Conservation (phyloP, 148 eudicot genomes). For the Amaranthus cruentus region DNA sequence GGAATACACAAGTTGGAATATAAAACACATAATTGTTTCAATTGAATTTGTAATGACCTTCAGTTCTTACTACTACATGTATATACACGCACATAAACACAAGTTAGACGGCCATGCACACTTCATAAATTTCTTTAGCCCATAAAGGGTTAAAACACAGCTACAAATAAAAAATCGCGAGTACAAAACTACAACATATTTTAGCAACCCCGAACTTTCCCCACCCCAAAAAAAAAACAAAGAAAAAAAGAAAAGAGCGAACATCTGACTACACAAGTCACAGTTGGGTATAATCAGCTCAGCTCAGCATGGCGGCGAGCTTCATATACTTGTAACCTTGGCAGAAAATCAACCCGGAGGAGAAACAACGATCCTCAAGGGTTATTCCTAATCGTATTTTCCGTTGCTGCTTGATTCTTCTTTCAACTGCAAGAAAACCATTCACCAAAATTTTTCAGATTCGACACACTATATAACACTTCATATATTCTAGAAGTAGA, state of each 20-base stretch:
- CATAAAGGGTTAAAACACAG: background rate
- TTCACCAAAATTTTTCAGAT: background rate
- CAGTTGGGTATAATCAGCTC: slow-evolving; percentile 11
- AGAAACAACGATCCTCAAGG: background rate
- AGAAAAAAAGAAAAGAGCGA: background rate
- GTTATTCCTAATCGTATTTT: slow-evolving; percentile 20
- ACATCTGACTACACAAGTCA: slow-evolving; percentile 12
- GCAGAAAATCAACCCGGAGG: background rate
- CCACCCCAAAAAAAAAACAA: background rate
- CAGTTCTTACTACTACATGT: too few species aligned
- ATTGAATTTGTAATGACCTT: too few species aligned
- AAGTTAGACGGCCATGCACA: background rate
- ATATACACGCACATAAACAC: too few species aligned
- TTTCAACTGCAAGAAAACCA: slow-evolving; percentile 47
- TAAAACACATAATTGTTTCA: too few species aligned
- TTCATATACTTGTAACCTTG: slow-evolving; percentile 1
- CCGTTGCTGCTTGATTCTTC: slow-evolving; percentile 39
- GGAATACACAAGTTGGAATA: too few species aligned
- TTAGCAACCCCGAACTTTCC: slow-evolving; percentile 2
- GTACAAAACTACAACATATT: background rate
- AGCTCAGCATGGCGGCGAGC: slow-evolving; percentile 4
- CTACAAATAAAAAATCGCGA: background rate
- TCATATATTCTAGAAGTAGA: background rate
- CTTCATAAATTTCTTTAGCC: slow-evolving; percentile 4
- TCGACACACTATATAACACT: background rate